These are phyloP conservation scores for Hypoxylon sp. DNA, from an alignment of 2,329 filamentous ascomycete genomes.

Conservation along the genomic window DNA sequence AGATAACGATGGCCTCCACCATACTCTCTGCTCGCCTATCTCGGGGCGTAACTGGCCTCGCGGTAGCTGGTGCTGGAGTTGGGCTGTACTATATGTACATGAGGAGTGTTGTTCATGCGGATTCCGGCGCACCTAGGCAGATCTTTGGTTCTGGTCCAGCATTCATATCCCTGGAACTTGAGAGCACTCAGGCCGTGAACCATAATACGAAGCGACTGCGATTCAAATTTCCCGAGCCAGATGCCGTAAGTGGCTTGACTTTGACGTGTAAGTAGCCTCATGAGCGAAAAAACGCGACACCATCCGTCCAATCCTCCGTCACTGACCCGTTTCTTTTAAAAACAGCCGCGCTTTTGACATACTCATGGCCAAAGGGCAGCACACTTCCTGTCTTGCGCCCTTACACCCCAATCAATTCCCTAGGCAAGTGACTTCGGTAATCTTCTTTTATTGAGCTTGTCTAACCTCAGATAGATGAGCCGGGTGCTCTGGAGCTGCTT, in stretches of 20 bases:
- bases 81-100: slow-evolving; percentile 48
- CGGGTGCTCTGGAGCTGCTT: slow-evolving; percentile 73
- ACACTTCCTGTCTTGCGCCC: slow-evolving; percentile 74
- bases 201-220: slow-evolving; percentile 72
- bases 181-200: slow-evolving; percentile 68
- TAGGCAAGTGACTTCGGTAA: slow-evolving; percentile 56
- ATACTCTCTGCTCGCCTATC: slow-evolving; percentile 24
- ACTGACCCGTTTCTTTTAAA: slow-evolving; percentile 5
- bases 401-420: slow-evolving; percentile 74
- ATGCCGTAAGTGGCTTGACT: slow-evolving; percentile 63
- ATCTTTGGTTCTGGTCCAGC: slow-evolving; percentile 57
- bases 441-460: slow-evolving; percentile 14
- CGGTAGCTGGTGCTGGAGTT: slow-evolving; percentile 46
- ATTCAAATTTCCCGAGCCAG: slow-evolving; percentile 67
- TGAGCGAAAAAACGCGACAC: not conserved
- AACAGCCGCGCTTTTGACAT: slow-evolving; percentile 70
- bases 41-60: slow-evolving; percentile 25
- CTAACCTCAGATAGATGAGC: slow-evolving; percentile 60
- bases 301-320: not conserved
- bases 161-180: slow-evolving; percentile 64
- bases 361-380: slow-evolving; percentile 70
- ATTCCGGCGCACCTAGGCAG: slow-evolving; percentile 48
- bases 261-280: slow-evolving; percentile 61
- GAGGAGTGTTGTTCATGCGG: slow-evolving; percentile 47
- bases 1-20: slow-evolving; percentile 22